Evolutionary conservation across 495 filamentous ascomycete species (phyloP).

Genomic region (Aspergillus cristatus): DNA sequence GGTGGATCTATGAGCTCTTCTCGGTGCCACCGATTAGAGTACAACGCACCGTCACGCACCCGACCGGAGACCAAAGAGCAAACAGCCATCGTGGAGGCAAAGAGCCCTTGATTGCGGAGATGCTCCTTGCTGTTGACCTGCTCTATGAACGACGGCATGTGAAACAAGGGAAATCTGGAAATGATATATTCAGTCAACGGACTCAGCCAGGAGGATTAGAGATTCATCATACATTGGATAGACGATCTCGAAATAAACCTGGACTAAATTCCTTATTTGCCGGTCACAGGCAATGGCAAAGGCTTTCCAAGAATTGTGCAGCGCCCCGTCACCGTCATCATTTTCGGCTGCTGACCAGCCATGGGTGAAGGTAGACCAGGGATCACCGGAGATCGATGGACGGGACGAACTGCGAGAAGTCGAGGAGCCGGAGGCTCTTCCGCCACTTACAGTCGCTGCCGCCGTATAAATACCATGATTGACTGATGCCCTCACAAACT

Average conservation of each 20-base stretch:
- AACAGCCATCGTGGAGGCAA: constrained; percentile 40
- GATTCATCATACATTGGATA: constrained; percentile 20
- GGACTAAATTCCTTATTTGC: constrained; percentile 24
- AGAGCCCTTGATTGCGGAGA: constrained; percentile 30
- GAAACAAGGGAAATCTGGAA: constrained; percentile 40
- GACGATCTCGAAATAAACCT: constrained; percentile 37
- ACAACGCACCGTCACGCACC: constrained; percentile 37
- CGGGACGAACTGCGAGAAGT: constrained; percentile 16
- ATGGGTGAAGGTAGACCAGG: constrained; percentile 15
- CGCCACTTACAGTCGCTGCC: constrained; percentile 1
- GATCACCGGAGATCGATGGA: constrained; percentile 12
- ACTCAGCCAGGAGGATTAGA: background rate
- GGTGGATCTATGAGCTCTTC: constrained; percentile 19
- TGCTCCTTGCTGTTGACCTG: constrained; percentile 29
- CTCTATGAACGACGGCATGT: constrained; percentile 29
- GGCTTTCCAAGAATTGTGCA: constrained; percentile 24
- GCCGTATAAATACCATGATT: constrained; percentile 1
- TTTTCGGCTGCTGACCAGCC: constrained; percentile 14
- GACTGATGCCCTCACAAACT: background rate
- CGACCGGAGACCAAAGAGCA: constrained; percentile 38
- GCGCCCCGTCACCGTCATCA: constrained; percentile 16
- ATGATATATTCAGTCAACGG: constrained; percentile 1
- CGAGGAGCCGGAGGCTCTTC: constrained; percentile 10
- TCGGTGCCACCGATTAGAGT: constrained; percentile 18
- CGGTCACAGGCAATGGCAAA: constrained; percentile 21